A percentile compares a stretch with the other conserved stretches of the same genome.
These are phyloP conservation scores for Nemania bipapillata DNA, from an alignment of 2,329 filamentous ascomycete genomes.

Conservation along the genomic window DNA sequence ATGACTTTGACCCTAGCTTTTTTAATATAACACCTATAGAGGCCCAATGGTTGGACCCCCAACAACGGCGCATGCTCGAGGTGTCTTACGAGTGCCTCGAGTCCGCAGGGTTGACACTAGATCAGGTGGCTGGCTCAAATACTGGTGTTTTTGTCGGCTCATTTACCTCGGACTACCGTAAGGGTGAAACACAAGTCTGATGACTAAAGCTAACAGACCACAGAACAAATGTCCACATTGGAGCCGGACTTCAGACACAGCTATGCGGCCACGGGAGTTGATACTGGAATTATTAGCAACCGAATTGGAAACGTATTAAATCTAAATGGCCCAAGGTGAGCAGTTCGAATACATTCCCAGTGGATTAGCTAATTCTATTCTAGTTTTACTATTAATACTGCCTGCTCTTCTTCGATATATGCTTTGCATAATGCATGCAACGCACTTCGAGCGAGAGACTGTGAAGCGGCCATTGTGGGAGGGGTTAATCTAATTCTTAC, in stretches of 20 bases:
- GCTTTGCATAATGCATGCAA: constrained; percentile 50
- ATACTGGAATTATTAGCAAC: constrained; percentile 52
- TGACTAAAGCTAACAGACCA: neutral
- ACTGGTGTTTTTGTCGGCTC: constrained; percentile 46
- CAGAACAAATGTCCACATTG: constrained; percentile 44
- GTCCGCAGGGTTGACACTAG: constrained; percentile 50
- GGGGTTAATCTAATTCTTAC: constrained; percentile 54
- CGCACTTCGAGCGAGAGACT: constrained; percentile 48
- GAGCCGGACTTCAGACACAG: constrained; percentile 45
- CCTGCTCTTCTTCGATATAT: constrained; percentile 54
- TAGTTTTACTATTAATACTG: constrained; percentile 47
- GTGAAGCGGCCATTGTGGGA: constrained; percentile 51
- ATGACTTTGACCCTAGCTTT: constrained; percentile 50
- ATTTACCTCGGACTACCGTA: constrained; percentile 44
- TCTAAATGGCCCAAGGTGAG: constrained; percentile 49
- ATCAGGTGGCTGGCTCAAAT: constrained; percentile 45
- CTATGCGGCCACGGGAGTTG: constrained; percentile 49
- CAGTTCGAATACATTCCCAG: neutral
- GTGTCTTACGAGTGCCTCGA: constrained; percentile 57
- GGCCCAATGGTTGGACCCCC: constrained; percentile 56
- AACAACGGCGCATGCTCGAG: constrained; percentile 56
- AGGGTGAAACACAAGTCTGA: neutral
- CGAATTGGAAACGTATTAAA: constrained; percentile 54
- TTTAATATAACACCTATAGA: constrained; percentile 56
- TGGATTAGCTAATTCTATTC: neutral